phyloP scores from a whole-genome alignment of 208 protist genomes.

The Trypanosoma caninum region DNA sequence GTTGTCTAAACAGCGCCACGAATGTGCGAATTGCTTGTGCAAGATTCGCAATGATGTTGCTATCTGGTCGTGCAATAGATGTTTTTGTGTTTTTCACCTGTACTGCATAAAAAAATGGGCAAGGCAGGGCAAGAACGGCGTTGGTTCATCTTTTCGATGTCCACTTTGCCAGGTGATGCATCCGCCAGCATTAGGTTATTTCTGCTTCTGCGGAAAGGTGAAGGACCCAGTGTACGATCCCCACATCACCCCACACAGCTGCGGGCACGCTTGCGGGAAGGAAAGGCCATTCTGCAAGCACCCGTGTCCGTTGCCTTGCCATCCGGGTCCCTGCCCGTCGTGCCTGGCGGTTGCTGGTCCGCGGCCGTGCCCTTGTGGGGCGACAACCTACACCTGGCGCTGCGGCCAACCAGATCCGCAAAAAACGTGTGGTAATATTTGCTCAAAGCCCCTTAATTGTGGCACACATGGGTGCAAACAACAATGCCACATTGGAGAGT shows the following conservation, averaged over 20 bases:
- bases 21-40: constrained; percentile 71
- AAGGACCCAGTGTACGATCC: constrained; percentile 55
- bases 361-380: constrained; percentile 52
- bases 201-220: constrained; percentile 75
- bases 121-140: constrained; percentile 26
- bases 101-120: constrained; percentile 67
- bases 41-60: constrained; percentile 43
- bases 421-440: constrained; percentile 50
- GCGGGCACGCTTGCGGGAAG: constrained; percentile 56
- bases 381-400: constrained; percentile 56
- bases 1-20: constrained; percentile 38
- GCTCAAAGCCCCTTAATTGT: constrained; percentile 46
- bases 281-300: constrained; percentile 42
- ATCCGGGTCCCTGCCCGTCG: constrained; percentile 62
- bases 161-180: constrained; percentile 42
- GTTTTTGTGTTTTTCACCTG: constrained; percentile 69
- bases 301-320: constrained; percentile 55
- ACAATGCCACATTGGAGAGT: constrained; percentile 53
- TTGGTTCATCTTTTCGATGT: constrained; percentile 44
- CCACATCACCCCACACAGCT: constrained; percentile 74
- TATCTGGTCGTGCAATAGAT: constrained; percentile 52
- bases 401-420: constrained; percentile 61
- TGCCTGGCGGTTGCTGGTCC: constrained; percentile 47
- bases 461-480: constrained; percentile 40
- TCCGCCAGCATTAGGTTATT: constrained; percentile 23